Percentiles rank a stretch among this genome's conserved stretches.
Evolutionary conservation across 2,329 filamentous ascomycete species (phyloP).

Genomic region (Hymenoscyphus repandus): DNA sequence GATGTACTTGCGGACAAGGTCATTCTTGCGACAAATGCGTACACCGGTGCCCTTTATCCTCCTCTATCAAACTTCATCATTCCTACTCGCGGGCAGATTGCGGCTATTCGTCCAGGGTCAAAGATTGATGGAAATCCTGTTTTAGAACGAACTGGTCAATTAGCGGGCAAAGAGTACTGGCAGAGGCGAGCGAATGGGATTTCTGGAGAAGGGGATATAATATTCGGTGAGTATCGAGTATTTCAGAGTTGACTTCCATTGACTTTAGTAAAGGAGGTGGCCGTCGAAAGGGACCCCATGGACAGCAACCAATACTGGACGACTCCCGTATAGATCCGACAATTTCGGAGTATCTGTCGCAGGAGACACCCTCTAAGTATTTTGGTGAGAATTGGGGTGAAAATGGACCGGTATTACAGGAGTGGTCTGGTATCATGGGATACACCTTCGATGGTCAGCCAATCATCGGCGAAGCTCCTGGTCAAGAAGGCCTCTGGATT

Average conservation of each 20-base stretch:
- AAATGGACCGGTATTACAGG: conserved; percentile 39
- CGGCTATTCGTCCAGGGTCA: conserved; percentile 34
- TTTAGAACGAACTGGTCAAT: conserved; percentile 21
- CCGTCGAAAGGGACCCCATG: conserved; percentile 7
- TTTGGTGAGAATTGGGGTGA: conserved; percentile 41
- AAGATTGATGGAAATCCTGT: conserved; percentile 22
- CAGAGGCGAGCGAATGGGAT: conserved; percentile 14
- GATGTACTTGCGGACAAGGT: conserved; percentile 36
- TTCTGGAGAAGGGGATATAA: conserved; percentile 27
- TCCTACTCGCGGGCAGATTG: conserved; percentile 44
- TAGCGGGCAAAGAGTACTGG: conserved; percentile 25
- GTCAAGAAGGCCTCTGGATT: conserved; percentile 31
- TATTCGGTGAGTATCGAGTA: conserved; percentile 13
- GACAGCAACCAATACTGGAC: conserved; percentile 25
- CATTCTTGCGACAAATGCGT: conserved; percentile 48
- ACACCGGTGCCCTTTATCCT: conserved; percentile 41
- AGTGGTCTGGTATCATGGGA: conserved; percentile 54
- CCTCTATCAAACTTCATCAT: conserved; percentile 38
- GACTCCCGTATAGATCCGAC: conserved; percentile 23
- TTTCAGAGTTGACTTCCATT: not conserved
- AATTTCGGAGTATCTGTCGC: conserved; percentile 17
- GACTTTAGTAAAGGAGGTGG: conserved; percentile 9
- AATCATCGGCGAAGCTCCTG: conserved; percentile 44
- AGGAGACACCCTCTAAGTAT: conserved; percentile 23
- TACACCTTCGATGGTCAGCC: conserved; percentile 47